These are phyloP conservation scores for Inga leiocalycina DNA, from an alignment of 306 rosid genomes.

Conservation along the genomic window DNA sequence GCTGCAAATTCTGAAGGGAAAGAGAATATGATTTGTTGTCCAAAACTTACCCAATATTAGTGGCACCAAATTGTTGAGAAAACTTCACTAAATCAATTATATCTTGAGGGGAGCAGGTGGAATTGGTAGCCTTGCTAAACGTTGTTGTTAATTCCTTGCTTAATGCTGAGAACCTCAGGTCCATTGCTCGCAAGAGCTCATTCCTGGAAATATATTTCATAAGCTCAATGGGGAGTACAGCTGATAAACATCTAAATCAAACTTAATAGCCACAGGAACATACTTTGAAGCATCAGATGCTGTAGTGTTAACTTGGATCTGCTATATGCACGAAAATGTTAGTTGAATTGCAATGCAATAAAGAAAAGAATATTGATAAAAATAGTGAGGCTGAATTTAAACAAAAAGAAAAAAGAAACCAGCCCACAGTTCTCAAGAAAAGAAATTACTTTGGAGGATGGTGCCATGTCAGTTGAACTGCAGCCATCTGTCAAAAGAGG, in stretches of 20 bases:
- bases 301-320: conserved; percentile 60
- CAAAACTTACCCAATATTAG: conserved; percentile 64
- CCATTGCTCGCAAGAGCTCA: conserved; percentile 88
- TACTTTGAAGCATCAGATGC: conserved; percentile 88
- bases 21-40: background rate
- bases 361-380: conserved; percentile 26
- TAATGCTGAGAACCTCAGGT: conserved; percentile 79
- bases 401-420: conserved; percentile 36
- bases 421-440: conserved; percentile 27
- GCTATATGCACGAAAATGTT: conserved; percentile 43
- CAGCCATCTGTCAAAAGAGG: conserved; percentile 46
- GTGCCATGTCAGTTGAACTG: conserved; percentile 36
- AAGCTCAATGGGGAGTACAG: conserved; percentile 38
- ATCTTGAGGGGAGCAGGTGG: conserved; percentile 54
- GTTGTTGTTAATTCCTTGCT: conserved; percentile 57
- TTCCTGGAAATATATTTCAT: conserved; percentile 67
- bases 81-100: conserved; percentile 46
- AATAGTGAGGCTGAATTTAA: conserved; percentile 13
- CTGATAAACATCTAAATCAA: conserved; percentile 31
- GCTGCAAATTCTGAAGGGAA: conserved; percentile 19
- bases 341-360: conserved; percentile 35
- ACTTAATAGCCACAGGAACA: conserved; percentile 46
- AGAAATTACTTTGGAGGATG: conserved; percentile 44
- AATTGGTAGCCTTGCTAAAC: conserved; percentile 51
- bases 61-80: conserved; percentile 68